phyloP scores from a whole-genome alignment of 1,284 basidiomycete species.

The Irpex lacteus region DNA sequence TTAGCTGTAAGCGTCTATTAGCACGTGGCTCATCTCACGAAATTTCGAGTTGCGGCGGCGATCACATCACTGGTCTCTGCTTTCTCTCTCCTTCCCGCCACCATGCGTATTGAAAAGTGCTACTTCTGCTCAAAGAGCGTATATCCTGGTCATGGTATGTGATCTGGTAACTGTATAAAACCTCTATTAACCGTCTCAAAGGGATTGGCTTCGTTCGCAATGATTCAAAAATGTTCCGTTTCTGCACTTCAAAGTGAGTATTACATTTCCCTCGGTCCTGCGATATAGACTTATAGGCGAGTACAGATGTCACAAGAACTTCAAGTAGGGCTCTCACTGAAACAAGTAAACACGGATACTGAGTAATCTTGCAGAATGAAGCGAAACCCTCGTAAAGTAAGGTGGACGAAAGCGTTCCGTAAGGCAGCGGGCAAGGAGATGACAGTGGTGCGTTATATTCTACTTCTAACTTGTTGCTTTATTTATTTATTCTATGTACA shows the following conservation, averaged over 20 bases:
- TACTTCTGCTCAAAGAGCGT: constrained; percentile 93
- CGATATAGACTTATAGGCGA: constrained; percentile 11
- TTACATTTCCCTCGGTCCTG: neutral
- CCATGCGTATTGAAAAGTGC: constrained; percentile 86
- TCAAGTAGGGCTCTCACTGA: constrained; percentile 63
- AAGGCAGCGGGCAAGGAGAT: constrained; percentile 99
- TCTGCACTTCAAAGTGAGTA: constrained; percentile 92
- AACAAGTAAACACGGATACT: neutral
- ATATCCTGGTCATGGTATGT: constrained; percentile 89
- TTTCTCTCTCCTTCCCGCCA: constrained; percentile 1
- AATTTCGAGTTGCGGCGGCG: constrained; percentile 11
- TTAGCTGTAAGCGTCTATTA: too few species aligned
- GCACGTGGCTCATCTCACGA: neutral
- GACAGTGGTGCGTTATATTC: constrained; percentile 76
- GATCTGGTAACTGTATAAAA: neutral
- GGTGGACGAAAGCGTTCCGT: constrained; percentile 99
- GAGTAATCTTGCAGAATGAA: constrained; percentile 76
- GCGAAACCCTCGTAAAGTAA: constrained; percentile 97
- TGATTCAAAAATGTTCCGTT: constrained; percentile 94
- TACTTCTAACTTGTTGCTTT: constrained; percentile 1
- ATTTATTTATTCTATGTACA: constrained; percentile 1
- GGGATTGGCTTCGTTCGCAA: constrained; percentile 94
- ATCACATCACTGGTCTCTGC: neutral
- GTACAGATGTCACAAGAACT: constrained; percentile 92
- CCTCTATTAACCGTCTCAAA: constrained; percentile 25